These are phyloP conservation scores for Lentithecium fluviatile DNA, from an alignment of 495 filamentous ascomycete genomes.

Conservation along the genomic window DNA sequence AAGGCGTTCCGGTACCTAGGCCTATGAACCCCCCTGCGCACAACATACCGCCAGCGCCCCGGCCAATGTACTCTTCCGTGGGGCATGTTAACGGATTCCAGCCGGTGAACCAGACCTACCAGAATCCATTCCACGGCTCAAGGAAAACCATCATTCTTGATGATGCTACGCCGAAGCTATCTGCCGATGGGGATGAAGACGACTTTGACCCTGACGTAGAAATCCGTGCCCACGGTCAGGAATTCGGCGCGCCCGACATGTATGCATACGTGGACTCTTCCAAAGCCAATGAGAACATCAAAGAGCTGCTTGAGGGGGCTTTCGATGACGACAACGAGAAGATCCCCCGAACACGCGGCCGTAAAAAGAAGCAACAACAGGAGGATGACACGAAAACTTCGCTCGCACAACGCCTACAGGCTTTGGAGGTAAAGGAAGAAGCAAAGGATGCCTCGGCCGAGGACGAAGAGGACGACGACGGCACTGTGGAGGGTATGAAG, in stretches of 20 bases:
- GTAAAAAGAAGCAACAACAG: slow-evolving; percentile 50
- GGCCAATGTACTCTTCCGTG: slow-evolving; percentile 39
- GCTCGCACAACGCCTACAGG: slow-evolving; percentile 59
- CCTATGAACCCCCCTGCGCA: slow-evolving; percentile 37
- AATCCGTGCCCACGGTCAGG: slow-evolving; percentile 28
- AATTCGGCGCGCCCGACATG: slow-evolving; percentile 52
- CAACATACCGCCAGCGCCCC: slow-evolving; percentile 31
- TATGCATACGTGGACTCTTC: slow-evolving; percentile 71
- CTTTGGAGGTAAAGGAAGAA: slow-evolving; percentile 52
- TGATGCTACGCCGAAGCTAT: not conserved
- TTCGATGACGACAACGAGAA: slow-evolving; percentile 80
- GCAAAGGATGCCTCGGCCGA: slow-evolving; percentile 41
- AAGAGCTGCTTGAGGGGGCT: slow-evolving; percentile 80
- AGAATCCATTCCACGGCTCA: slow-evolving; percentile 19
- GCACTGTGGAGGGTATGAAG: slow-evolving; percentile 75
- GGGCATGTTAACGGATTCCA: slow-evolving; percentile 35
- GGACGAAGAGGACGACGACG: slow-evolving; percentile 68
- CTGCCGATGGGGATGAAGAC: slow-evolving; percentile 35
- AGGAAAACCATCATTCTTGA: slow-evolving; percentile 23
- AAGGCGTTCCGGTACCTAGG: slow-evolving; percentile 19
- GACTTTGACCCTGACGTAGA: slow-evolving; percentile 46
- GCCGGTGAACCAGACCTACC: slow-evolving; percentile 28
- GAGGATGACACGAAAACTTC: slow-evolving; percentile 49
- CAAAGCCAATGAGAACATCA: slow-evolving; percentile 80
- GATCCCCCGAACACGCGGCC: slow-evolving; percentile 51